Percentiles rank a stretch among this genome's conserved stretches.
Evolutionary conservation across 78 protist species (phyloP).

Genomic region (Dictyostelium citrinum): DNA sequence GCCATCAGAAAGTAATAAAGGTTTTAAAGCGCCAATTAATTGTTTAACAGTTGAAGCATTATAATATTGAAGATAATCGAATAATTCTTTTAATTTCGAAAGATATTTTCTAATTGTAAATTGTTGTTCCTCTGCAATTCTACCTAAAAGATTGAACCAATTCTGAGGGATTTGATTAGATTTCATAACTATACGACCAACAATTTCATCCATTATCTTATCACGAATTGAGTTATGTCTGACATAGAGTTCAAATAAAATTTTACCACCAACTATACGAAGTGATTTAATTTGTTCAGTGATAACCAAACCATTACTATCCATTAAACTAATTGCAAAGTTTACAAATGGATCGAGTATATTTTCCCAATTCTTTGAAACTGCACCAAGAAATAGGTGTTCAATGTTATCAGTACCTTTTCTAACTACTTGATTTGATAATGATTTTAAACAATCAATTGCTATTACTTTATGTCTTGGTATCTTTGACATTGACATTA

Average conservation of each 20-base stretch:
- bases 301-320: slow-evolving; percentile 7
- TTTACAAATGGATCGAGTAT: slow-evolving; percentile 11
- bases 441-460: neutral
- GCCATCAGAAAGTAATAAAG: neutral
- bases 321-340: slow-evolving; percentile 33
- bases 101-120: neutral
- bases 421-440: neutral
- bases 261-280: slow-evolving; percentile 26
- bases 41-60: slow-evolving; percentile 28
- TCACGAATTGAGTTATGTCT: neutral
- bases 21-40: slow-evolving; percentile 4
- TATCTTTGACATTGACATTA: slow-evolving; percentile 12
- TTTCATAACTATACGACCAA: slow-evolving; percentile 27
- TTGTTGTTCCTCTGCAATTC: neutral
- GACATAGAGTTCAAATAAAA: neutral
- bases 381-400: neutral
- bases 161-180: neutral
- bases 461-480: slow-evolving; percentile 11
- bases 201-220: slow-evolving; percentile 42
- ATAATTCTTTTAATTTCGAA: slow-evolving; percentile 39
- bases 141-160: slow-evolving; percentile 19
- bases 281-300: slow-evolving; percentile 16
- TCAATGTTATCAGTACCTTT: neutral
- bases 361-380: neutral
- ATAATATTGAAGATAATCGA: slow-evolving; percentile 35